Base-by-base conservation (phyloP, 1,284 basidiomycete species). In the Moesziomyces antarcticus region DNA sequence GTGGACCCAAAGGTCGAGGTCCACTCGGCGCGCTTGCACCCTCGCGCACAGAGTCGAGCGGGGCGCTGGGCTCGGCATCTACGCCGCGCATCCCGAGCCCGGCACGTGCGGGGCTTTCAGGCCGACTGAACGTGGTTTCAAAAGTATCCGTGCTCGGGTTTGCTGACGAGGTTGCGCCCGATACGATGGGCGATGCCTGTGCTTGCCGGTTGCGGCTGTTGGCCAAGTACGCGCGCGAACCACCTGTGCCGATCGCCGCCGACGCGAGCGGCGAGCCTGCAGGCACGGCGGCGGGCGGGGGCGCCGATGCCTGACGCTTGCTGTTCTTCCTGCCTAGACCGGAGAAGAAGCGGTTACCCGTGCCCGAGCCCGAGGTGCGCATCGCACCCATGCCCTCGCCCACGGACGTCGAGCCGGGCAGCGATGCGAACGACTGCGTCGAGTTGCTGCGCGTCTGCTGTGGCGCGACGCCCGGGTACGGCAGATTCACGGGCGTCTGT, bases 381-480 rank as follows among this genome's bases (percentile, higher is more conserved):
- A 50, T 47, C 2, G 30, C 30, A 8, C 33, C 25, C 44, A 46
- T 7, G 41, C n/a, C 25, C 62, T n/a, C 54, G 16, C 56, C 61
- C 7, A 5, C 40, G 3, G 51, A 47, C n/a, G 50, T 22, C 0
- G 54, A 40, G 7, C 46, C 35, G 9, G 56, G 50, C 13, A 56
- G 35, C 11, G 70, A 63, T 0, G 53, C 18, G 35, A 73, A 60
- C 0, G 64, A 67, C 37, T 56, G 60, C n/a, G 50, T 68, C 56
- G 66, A 70, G 33, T 60, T 59, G 30, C 64, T 52, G 37, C 67
- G 52, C 56, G 54, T 47, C 47, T 42, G 50, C 20, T 60, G 62
- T 21, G 50, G 47, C 21, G 66, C 58, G 14, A 78, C 63, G 13
- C 69, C 57, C 0, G 78, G 78, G 45, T 80, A 80, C 7, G 78